Evolutionary conservation across 2,329 filamentous ascomycete species (phyloP).

Genomic region (Pyrenophora seminiperda): DNA sequence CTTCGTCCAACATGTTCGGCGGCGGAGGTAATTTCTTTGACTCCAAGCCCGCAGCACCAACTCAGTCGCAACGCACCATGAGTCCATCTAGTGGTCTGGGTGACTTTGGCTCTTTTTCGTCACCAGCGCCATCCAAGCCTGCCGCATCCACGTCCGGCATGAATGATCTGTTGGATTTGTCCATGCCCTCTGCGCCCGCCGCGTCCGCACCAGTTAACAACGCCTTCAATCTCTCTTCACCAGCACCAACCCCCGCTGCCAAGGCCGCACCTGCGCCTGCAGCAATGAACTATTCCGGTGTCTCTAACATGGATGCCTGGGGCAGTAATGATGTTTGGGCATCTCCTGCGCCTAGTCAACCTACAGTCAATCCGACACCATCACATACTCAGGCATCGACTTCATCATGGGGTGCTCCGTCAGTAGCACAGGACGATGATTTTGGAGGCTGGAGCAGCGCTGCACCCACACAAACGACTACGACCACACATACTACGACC

Average conservation of each 20-base stretch:
- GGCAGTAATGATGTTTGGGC: constrained; percentile 83
- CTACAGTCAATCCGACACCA: constrained; percentile 40
- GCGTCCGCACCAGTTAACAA: constrained; percentile 59
- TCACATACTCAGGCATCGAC: constrained; percentile 51
- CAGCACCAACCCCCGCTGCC: constrained; percentile 42
- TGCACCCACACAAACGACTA: constrained; percentile 56
- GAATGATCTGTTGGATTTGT: constrained; percentile 81
- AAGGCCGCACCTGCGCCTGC: constrained; percentile 39
- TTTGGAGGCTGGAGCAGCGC: constrained; percentile 93
- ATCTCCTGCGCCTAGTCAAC: constrained; percentile 63
- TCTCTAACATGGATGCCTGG: constrained; percentile 75
- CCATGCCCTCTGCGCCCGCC: constrained; percentile 44
- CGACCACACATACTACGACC: constrained; percentile 30
- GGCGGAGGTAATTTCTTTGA: constrained; percentile 87
- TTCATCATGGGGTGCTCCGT: constrained; percentile 59
- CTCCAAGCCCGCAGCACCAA: constrained; percentile 58
- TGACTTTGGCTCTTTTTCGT: constrained; percentile 70
- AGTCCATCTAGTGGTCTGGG: constrained; percentile 62
- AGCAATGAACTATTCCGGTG: constrained; percentile 49
- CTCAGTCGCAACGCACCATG: constrained; percentile 55
- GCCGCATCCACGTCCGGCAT: constrained; percentile 61
- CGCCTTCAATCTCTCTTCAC: constrained; percentile 66
- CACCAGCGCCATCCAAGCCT: constrained; percentile 56
- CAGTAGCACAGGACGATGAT: constrained; percentile 85
- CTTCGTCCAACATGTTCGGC: constrained; percentile 56